These are phyloP conservation scores for Nemania sp. DNA, from an alignment of 2,329 filamentous ascomycete species.

Conservation along the genomic window DNA sequence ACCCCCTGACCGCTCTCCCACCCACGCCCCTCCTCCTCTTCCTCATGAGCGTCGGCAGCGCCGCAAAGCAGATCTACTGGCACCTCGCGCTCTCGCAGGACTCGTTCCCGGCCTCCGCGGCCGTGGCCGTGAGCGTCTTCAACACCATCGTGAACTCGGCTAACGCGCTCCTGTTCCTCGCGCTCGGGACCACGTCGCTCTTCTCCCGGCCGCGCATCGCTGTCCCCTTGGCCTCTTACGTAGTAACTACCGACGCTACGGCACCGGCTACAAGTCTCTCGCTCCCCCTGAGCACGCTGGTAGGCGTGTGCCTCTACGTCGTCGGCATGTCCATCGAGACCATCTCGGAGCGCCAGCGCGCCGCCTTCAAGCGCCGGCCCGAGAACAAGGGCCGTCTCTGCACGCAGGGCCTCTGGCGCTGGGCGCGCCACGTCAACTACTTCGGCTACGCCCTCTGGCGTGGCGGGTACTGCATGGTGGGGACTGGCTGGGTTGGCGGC, in stretches of 20 bases:
- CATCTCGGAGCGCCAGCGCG: constrained; percentile 60
- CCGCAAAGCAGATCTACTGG: constrained; percentile 63
- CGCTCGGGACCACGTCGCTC: constrained; percentile 50
- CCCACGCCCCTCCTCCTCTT: constrained; percentile 47
- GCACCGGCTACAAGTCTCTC: constrained; percentile 2
- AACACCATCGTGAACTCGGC: constrained; percentile 60
- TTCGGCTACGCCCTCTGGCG: constrained; percentile 44
- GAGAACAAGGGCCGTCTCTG: constrained; percentile 47
- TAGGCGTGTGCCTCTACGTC: constrained; percentile 55
- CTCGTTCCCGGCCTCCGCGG: constrained; percentile 50
- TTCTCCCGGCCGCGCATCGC: constrained; percentile 37
- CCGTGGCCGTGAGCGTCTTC: constrained; percentile 51
- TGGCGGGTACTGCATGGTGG: constrained; percentile 41
- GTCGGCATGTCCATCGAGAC: constrained; percentile 59
- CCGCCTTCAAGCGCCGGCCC: constrained; percentile 45
- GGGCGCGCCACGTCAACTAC: constrained; percentile 49
- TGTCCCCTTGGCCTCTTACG: constrained; percentile 38
- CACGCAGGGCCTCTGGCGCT: constrained; percentile 45
- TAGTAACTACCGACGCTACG: background rate
- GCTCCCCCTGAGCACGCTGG: constrained; percentile 45
- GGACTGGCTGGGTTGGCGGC: constrained; percentile 44
- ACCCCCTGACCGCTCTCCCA: no score
- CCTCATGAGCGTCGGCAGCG: constrained; percentile 56
- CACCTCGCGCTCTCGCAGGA: constrained; percentile 52
- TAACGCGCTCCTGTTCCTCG: constrained; percentile 59